A percentile compares a stretch with the other conserved stretches of the same genome.
Evolutionary conservation across 2,329 filamentous ascomycete species (phyloP).

Genomic region (Fusarium domesticum): DNA sequence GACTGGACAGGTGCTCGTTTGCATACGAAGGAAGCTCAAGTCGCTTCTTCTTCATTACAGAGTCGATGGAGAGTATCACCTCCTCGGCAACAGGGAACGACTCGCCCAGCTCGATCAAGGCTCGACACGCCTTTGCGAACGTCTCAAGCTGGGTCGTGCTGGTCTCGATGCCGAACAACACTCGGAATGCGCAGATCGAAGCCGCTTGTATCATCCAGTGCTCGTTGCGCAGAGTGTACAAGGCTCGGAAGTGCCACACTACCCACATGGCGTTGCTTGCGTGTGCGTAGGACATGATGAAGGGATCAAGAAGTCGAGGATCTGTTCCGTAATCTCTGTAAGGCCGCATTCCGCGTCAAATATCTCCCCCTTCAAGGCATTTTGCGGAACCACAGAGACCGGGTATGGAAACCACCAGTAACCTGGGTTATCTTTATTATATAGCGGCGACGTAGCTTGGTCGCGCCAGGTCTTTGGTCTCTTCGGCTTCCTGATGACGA

Average conservation of each 20-base stretch:
- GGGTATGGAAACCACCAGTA: constrained; percentile 20
- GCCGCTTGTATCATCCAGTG: constrained; percentile 13
- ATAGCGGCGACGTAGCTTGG: background rate
- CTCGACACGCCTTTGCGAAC: constrained; percentile 14
- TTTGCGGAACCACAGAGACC: constrained; percentile 3
- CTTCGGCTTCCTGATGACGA: constrained; percentile 4
- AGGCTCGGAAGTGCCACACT: constrained; percentile 16
- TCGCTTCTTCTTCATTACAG: constrained; percentile 3
- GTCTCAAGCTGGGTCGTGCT: constrained; percentile 15
- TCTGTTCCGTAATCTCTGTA: constrained; percentile 11
- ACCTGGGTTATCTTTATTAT: constrained; percentile 9
- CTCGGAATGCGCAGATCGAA: constrained; percentile 12
- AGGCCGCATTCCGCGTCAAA: constrained; percentile 13
- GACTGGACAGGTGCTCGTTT: constrained; percentile 6
- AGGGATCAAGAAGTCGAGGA: constrained; percentile 22
- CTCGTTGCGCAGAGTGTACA: constrained; percentile 11
- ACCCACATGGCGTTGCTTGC: constrained; percentile 17
- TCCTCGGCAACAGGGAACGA: constrained; percentile 11
- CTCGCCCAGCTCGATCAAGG: constrained; percentile 9
- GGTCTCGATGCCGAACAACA: constrained; percentile 8
- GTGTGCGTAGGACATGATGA: constrained; percentile 8
- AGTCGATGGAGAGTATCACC: constrained; percentile 10
- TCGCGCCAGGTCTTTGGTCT: constrained; percentile 10
- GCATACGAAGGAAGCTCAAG: constrained; percentile 9
- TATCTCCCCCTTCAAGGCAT: constrained; percentile 12